These are phyloP conservation scores for Podila horticola DNA, from an alignment of 192 early-diverging fungal genomes.

Conservation along the genomic window DNA sequence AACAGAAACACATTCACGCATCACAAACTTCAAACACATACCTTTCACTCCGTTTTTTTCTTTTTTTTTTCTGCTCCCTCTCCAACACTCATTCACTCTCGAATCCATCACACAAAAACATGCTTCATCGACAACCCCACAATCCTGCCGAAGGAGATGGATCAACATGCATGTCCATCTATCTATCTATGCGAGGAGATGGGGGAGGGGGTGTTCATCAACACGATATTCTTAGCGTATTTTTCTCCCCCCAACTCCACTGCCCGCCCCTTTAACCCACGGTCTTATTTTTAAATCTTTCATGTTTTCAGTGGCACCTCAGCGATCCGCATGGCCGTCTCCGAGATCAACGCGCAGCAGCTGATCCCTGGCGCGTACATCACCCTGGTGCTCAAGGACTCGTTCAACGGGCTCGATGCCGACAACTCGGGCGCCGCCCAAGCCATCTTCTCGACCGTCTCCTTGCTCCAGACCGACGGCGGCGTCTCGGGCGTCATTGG, in stretches of 20 bases:
- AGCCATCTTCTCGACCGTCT: slow-evolving; percentile 60
- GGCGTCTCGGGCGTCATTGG: slow-evolving; percentile 66
- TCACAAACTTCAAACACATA: too few species aligned
- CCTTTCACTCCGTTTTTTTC: too few species aligned
- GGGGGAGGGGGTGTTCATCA: too few species aligned
- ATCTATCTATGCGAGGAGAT: too few species aligned
- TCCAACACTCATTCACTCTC: too few species aligned
- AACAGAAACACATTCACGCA: not conserved
- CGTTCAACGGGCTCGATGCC: slow-evolving; percentile 52
- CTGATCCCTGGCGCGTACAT: slow-evolving; percentile 61
- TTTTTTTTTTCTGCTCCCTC: too few species aligned
- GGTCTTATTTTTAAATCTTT: not conserved
- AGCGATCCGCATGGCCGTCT: slow-evolving; percentile 59
- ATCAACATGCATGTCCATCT: too few species aligned
- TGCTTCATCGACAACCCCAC: too few species aligned
- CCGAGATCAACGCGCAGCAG: slow-evolving; percentile 56
- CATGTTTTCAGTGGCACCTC: slow-evolving; percentile 52
- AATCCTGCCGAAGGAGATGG: too few species aligned
- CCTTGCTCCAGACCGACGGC: slow-evolving; percentile 50
- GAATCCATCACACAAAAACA: too few species aligned
- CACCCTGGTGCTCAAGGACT: slow-evolving; percentile 60
- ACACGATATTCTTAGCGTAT: too few species aligned
- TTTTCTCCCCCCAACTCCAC: too few species aligned
- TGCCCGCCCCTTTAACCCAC: not conserved
- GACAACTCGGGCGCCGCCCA: slow-evolving; percentile 57